Evolutionary conservation across 176 grass and related monocot species (phyloP).

Genomic region (Musa schizocarpa): DNA sequence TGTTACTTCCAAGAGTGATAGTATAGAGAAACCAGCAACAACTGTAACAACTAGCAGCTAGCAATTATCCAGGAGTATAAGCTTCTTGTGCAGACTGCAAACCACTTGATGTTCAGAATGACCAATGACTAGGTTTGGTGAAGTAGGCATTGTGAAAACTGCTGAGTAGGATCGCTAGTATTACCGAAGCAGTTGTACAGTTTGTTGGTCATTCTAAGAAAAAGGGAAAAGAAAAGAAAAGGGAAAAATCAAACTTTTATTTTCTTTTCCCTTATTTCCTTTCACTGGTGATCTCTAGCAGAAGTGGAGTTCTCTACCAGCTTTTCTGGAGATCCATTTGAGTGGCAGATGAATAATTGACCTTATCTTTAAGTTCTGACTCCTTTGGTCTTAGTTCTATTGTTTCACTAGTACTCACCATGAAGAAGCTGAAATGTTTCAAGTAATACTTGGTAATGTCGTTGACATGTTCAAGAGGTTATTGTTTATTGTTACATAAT

Average conservation of each 20-base stretch:
- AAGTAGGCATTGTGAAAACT: background rate
- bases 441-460: background rate
- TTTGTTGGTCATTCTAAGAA: background rate
- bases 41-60: background rate
- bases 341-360: slow-evolving; percentile 11
- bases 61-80: background rate
- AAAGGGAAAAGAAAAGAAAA: background rate
- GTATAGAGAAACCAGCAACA: background rate
- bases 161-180: background rate
- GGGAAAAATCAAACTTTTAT: background rate
- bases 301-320: background rate
- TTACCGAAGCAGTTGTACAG: slow-evolving; percentile 3
- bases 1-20: background rate
- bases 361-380: background rate
- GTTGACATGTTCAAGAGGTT: slow-evolving; percentile 3
- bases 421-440: background rate
- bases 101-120: background rate
- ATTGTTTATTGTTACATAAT: background rate
- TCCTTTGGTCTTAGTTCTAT: background rate
- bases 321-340: background rate
- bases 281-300: background rate
- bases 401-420: background rate
- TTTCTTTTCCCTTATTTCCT: background rate
- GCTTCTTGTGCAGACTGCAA: background rate
- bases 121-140: background rate